Base-by-base conservation (phyloP, 179 eudicot genomes). In the Camellia oleifera region DNA sequence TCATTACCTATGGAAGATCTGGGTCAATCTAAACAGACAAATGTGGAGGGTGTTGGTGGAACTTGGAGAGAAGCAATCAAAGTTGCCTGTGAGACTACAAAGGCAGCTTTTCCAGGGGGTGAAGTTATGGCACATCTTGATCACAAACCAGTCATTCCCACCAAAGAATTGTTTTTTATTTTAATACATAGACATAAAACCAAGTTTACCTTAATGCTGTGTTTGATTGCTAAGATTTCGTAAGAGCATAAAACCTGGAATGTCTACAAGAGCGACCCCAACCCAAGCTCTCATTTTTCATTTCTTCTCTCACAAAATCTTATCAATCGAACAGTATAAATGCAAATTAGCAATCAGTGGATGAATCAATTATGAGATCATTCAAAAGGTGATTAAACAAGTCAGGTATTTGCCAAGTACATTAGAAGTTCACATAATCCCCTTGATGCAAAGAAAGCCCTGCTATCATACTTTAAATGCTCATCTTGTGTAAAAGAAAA, bases 1-100 rank as follows among this genome's bases (percentile, higher is more conserved):
- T 85, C 94, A 14, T 85, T 94, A 85, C 95, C 94, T 75, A 94
- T 94, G 97, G 98, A 94, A 73, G 96, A 91, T 72, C 92, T 88
- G 18, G 88, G 86, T 53, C 79, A 87, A 73, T 83, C 92, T 65
- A 88, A 91, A 83, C 80, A 74, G 26, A 15, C 45, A n/a, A 87
- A 81, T 63, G 69, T 84, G 32, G 84, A 88, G 69, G 81, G 69
- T 52, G 83, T 94, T 15, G 93, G 92, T 69, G 98, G 98, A 69
- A 95, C 92, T 45, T 95, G 98, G 98, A 92, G 87, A 78, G 79
- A 91, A 54, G 86, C 97, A 46, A 88, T 90, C 45, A 84, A 77
- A 85, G 88, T 85, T 82, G 87, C 93, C 65, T 83, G 64, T 77
- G 89, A 87, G 78, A 84, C 89, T 77, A 87, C 88, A 17, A 75